Conservation (phyloP, 148 eudicot species). For the Fagopyrum homotropicum region DNA sequence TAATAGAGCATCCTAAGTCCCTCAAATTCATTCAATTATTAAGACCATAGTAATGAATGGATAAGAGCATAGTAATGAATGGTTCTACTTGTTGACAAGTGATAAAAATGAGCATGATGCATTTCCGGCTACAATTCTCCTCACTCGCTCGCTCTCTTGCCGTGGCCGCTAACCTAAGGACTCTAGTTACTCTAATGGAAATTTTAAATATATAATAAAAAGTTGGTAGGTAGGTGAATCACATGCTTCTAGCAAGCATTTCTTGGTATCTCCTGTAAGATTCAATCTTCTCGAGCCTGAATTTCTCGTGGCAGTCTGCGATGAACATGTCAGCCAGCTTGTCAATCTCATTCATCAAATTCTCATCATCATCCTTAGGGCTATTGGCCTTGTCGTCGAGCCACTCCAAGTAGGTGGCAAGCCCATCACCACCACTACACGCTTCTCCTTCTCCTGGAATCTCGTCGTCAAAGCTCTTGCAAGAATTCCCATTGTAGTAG, state of each 20-base stretch:
- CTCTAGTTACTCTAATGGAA: too few relatives aligned
- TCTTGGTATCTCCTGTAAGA: constrained; percentile 90
- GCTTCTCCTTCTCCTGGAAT: not conserved
- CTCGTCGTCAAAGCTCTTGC: not conserved
- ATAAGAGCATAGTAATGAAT: too few relatives aligned
- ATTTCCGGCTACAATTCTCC: constrained; percentile 26
- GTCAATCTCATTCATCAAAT: constrained; percentile 55
- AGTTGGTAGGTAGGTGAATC: not conserved
- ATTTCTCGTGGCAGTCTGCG: constrained; percentile 86
- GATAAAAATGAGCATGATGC: too few relatives aligned
- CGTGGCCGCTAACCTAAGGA: too few relatives aligned
- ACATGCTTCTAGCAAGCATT: constrained; percentile 87
- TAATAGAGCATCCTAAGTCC: too few relatives aligned
- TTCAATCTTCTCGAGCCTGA: constrained; percentile 86
- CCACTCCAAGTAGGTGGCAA: constrained; percentile 89
- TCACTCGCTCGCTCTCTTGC: not conserved
- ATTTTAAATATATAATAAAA: too few relatives aligned
- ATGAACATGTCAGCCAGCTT: constrained; percentile 86
- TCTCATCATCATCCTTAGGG: constrained; percentile 11
- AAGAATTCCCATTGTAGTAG: constrained; percentile 14
- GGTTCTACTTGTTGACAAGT: too few relatives aligned
- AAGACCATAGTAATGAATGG: too few relatives aligned
- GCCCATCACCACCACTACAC: constrained; percentile 19
- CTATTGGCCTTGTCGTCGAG: constrained; percentile 54
- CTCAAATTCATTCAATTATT: too few relatives aligned